phyloP scores from a whole-genome alignment of 1,284 basidiomycete species.

The Malassezia vespertilionis region DNA sequence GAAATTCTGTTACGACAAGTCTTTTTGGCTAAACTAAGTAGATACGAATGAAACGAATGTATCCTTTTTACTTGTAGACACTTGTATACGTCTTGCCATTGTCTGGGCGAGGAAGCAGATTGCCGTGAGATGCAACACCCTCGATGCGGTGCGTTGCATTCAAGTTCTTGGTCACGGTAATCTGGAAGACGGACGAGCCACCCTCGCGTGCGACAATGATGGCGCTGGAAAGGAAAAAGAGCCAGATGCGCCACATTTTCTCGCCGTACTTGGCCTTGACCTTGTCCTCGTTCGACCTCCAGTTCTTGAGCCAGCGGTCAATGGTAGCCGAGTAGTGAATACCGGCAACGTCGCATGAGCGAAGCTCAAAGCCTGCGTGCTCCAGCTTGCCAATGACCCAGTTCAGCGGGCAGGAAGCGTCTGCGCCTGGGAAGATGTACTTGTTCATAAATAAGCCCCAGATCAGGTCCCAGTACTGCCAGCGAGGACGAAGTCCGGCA shows the following conservation, averaged over 20 bases:
- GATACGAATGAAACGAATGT: too few species aligned
- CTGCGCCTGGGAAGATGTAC: conserved; percentile 84
- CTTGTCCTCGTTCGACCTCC: conserved; percentile 59
- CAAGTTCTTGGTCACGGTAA: conserved; percentile 74
- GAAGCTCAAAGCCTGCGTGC: conserved; percentile 87
- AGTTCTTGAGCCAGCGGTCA: conserved; percentile 51
- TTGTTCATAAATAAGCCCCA: conserved; percentile 57
- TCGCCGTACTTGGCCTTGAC: conserved; percentile 82
- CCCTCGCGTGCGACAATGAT: conserved; percentile 45
- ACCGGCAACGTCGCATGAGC: conserved; percentile 79
- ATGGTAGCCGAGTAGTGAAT: conserved; percentile 77
- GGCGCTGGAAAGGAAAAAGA: conserved; percentile 43
- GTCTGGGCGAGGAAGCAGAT: conserved; percentile 33
- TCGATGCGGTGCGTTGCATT: conserved; percentile 76
- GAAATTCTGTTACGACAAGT: too few species aligned
- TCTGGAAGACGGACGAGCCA: conserved; percentile 48
- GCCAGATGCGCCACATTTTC: conserved; percentile 50
- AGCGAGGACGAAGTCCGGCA: conserved; percentile 77
- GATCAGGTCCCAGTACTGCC: conserved; percentile 96
- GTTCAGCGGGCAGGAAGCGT: conserved; percentile 68
- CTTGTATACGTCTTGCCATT: conserved; percentile 24
- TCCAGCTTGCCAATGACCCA: conserved; percentile 80
- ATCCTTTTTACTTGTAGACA: conserved; percentile 37
- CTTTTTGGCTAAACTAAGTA: too few species aligned
- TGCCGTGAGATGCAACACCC: conserved; percentile 45